A percentile compares a stretch with the other conserved stretches of the same genome.
Evolutionary conservation across 768 basidiomycete genomes (phyloP).

Genomic region (Filobasidium floriforme): DNA sequence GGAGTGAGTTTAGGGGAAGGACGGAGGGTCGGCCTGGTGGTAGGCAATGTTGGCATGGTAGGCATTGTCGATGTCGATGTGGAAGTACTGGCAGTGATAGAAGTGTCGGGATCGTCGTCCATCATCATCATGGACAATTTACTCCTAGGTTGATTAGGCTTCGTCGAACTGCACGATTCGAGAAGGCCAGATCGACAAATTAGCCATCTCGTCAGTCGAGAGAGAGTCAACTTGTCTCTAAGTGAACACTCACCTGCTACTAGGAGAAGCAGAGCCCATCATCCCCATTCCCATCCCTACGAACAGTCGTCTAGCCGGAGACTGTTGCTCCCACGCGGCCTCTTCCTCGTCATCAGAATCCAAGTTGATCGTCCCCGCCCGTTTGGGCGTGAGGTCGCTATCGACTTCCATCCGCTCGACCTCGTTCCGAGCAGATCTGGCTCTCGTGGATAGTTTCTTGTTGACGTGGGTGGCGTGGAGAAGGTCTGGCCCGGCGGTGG

Average conservation of each 20-base stretch:
- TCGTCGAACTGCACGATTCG: neutral
- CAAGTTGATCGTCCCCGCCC: neutral
- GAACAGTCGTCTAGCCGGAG: conserved; percentile 3
- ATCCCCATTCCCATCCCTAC: neutral
- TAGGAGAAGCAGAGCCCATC: neutral
- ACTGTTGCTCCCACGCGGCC: neutral
- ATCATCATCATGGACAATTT: neutral
- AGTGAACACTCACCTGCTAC: neutral
- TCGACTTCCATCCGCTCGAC: neutral
- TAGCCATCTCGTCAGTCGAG: conserved; percentile 1
- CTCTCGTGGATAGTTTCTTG: neutral
- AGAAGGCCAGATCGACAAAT: neutral
- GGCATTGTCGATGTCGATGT: neutral
- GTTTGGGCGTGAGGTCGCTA: neutral
- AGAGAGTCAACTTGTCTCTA: neutral
- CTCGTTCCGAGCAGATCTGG: neutral
- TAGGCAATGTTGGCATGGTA: neutral
- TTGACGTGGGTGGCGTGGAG: neutral
- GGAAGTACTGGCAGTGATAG: neutral
- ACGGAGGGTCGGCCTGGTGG: neutral
- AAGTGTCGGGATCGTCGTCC: neutral
- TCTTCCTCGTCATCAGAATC: neutral
- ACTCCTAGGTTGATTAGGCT: neutral
- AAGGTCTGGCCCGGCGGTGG: neutral
- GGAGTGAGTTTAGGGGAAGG: neutral